Conservation (phyloP, 495 filamentous ascomycete species). For the Cercophora newfieldiana region DNA sequence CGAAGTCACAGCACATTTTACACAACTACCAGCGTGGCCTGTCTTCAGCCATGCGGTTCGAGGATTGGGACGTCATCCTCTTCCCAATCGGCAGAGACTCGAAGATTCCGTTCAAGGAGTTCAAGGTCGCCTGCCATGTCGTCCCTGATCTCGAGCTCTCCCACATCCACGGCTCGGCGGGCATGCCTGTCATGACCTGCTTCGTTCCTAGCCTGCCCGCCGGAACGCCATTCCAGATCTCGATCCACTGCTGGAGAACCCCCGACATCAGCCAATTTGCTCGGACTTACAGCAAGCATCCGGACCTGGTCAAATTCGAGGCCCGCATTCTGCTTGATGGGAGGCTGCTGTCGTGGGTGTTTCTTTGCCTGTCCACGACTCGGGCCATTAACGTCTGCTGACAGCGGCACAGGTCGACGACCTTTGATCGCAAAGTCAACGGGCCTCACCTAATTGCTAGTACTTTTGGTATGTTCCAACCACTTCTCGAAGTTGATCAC, state of each 20-base stretch:
- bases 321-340: constrained; percentile 74
- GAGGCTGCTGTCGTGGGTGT: constrained; percentile 59
- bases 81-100: constrained; percentile 58
- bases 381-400: neutral
- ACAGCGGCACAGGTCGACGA: constrained; percentile 46
- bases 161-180: constrained; percentile 43
- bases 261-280: constrained; percentile 64
- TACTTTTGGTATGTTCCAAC: constrained; percentile 46
- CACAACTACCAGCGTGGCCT: neutral
- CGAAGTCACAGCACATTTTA: too few relatives aligned
- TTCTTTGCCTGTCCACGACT: neutral
- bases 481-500: neutral
- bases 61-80: constrained; percentile 75
- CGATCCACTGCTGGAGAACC: constrained; percentile 78
- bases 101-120: constrained; percentile 76
- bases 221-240: constrained; percentile 68
- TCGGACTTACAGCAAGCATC: constrained; percentile 59
- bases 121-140: constrained; percentile 79
- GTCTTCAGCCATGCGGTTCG: constrained; percentile 17
- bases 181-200: constrained; percentile 69
- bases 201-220: constrained; percentile 69
- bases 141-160: constrained; percentile 60
- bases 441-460: constrained; percentile 61
- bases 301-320: constrained; percentile 64
- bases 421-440: constrained; percentile 54